Conservation (phyloP, 352 stramenopile genomes). For the Pythium volutum region DNA sequence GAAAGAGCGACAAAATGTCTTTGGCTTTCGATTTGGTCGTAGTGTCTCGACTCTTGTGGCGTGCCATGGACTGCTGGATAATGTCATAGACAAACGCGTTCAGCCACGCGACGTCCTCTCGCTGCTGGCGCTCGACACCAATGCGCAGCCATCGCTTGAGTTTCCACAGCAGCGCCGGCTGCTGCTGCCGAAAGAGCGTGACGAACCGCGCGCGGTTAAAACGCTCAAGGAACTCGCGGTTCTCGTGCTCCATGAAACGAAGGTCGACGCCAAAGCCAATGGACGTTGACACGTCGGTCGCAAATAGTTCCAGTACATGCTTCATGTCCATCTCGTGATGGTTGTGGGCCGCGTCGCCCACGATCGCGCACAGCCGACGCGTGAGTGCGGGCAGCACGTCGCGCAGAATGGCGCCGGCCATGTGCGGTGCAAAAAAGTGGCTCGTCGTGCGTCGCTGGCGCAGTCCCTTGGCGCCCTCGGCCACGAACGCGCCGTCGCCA, state of each 20-base stretch:
- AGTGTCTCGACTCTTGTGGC: background rate
- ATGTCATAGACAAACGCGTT: constrained; percentile 20
- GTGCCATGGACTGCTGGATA: constrained; percentile 32
- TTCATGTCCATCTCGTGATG: constrained; percentile 36
- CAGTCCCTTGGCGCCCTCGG: constrained; percentile 55
- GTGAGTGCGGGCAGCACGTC: constrained; percentile 32
- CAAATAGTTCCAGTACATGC: constrained; percentile 43
- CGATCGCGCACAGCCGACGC: constrained; percentile 28
- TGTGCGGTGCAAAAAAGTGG: constrained; percentile 77
- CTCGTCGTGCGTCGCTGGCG: constrained; percentile 77
- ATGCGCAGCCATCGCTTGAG: constrained; percentile 29
- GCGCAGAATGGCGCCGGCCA: constrained; percentile 42
- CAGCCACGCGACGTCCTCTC: constrained; percentile 28
- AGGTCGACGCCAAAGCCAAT: constrained; percentile 63
- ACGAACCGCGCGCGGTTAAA: constrained; percentile 2
- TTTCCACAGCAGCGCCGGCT: constrained; percentile 46
- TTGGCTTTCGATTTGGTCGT: background rate
- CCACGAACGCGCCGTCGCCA: constrained; percentile 67
- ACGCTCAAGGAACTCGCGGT: constrained; percentile 20
- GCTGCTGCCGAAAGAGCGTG: constrained; percentile 34
- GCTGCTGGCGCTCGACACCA: constrained; percentile 35
- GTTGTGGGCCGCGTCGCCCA: constrained; percentile 12
- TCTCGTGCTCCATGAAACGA: constrained; percentile 19
- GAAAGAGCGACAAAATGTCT: constrained; percentile 39
- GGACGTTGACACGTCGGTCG: constrained; percentile 66